These are phyloP conservation scores for Zygoascus bituminiphila DNA, from an alignment of 805 yeast genomes.

Conservation along the genomic window DNA sequence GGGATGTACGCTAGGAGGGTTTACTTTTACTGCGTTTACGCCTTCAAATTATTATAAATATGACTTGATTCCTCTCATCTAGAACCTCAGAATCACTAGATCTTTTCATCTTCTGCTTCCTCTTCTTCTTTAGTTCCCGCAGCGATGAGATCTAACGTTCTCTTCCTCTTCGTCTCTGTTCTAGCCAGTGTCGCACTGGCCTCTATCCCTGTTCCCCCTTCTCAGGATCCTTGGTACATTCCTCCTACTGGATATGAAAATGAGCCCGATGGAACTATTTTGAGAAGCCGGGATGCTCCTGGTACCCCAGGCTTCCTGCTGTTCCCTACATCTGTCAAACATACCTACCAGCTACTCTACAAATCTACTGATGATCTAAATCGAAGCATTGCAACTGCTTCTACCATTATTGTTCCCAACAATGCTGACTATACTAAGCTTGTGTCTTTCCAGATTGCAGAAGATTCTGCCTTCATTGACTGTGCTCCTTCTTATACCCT, in stretches of 20 bases:
- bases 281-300: constrained; percentile 2
- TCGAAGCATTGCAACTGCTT: constrained; percentile 11
- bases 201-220: background rate
- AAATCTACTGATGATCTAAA: constrained; percentile 12
- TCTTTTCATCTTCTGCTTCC: too few relatives aligned
- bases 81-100: too few relatives aligned
- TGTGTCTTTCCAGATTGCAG: constrained; percentile 21
- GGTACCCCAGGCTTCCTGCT: background rate
- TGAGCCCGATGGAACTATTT: constrained; percentile 1
- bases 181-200: background rate
- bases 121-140: too few relatives aligned
- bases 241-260: constrained; percentile 16
- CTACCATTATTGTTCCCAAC: constrained; percentile 16
- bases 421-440: constrained; percentile 12
- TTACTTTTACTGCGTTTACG: too few relatives aligned
- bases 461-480: constrained; percentile 18
- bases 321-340: constrained; percentile 3
- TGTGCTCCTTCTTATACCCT: constrained; percentile 24
- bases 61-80: too few relatives aligned
- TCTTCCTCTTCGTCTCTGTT: background rate
- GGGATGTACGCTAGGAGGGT: too few relatives aligned
- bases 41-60: too few relatives aligned
- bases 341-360: constrained; percentile 15
- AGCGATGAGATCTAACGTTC: background rate
- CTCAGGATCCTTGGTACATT: constrained; percentile 19